Conservation (phyloP, 2,329 filamentous ascomycete genomes). For the Ilyonectria destructans region DNA sequence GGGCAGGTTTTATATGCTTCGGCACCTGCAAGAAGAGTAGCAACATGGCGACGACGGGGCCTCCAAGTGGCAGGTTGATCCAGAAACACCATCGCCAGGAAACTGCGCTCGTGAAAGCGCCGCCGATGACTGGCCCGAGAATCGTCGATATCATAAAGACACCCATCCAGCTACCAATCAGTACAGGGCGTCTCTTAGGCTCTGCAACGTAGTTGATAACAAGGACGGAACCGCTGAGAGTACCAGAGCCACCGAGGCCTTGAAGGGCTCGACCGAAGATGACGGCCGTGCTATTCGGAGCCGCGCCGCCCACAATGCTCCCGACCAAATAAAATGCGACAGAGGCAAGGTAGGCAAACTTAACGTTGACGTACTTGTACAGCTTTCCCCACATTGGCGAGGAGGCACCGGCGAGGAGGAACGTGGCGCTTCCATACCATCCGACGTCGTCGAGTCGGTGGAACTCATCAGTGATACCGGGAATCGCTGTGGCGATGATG, state of each 20-base stretch:
- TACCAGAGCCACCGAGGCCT: constrained; percentile 29
- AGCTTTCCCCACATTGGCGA: constrained; percentile 17
- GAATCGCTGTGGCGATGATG: constrained; percentile 67
- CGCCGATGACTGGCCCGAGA: constrained; percentile 24
- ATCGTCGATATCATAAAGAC: constrained; percentile 28
- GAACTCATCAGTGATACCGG: constrained; percentile 64
- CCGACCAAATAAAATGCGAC: too few relatives aligned
- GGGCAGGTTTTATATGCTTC: neutral
- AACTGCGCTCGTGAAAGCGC: constrained; percentile 6
- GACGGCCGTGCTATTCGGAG: too few relatives aligned
- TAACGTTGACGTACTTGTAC: constrained; percentile 43
- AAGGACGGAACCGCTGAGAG: constrained; percentile 13
- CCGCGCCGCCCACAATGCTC: too few relatives aligned
- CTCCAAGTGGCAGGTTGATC: constrained; percentile 22
- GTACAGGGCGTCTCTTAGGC: constrained; percentile 7
- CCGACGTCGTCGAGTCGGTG: constrained; percentile 62
- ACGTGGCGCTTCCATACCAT: constrained; percentile 64
- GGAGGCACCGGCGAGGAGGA: constrained; percentile 31
- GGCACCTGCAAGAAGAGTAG: neutral
- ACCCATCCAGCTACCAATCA: neutral
- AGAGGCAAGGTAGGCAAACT: too few relatives aligned
- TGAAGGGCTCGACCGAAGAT: too few relatives aligned
- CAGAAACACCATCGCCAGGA: constrained; percentile 30
- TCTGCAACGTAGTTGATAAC: constrained; percentile 26
- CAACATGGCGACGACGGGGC: constrained; percentile 5